Evolutionary conservation across 139 green algal genomes (phyloP).

Genomic region (Diplosphaera chodatii): DNA sequence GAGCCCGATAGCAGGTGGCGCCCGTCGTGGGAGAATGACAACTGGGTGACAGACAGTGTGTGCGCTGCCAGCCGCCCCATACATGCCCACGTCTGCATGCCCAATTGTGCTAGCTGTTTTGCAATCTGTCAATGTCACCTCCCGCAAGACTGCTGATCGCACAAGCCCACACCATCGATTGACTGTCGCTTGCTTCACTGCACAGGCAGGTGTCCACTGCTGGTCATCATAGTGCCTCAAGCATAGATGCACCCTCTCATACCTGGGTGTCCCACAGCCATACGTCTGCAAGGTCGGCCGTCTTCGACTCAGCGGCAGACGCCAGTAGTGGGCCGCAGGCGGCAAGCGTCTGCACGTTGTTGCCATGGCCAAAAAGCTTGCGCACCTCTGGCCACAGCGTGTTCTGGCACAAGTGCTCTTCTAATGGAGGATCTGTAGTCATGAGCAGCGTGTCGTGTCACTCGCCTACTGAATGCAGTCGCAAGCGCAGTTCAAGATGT

Average conservation of each 20-base stretch:
- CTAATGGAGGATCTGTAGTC: conserved; percentile 66
- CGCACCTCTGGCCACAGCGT: conserved; percentile 85
- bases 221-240: too few relatives aligned
- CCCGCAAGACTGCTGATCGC: too few relatives aligned
- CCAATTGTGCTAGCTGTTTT: too few relatives aligned
- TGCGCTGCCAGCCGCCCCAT: conserved; percentile 50
- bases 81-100: neutral
- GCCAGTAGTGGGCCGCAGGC: conserved; percentile 53
- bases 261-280: conserved; percentile 67
- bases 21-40: conserved; percentile 72
- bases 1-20: conserved; percentile 52
- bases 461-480: too few relatives aligned
- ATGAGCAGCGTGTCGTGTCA: too few relatives aligned
- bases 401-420: conserved; percentile 89
- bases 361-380: conserved; percentile 97
- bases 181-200: too few relatives aligned
- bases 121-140: too few relatives aligned
- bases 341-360: conserved; percentile 74
- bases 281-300: conserved; percentile 45
- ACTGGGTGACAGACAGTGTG: conserved; percentile 87
- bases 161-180: too few relatives aligned
- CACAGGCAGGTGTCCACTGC: too few relatives aligned
- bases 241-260: too few relatives aligned
- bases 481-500: too few relatives aligned
- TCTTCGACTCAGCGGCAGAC: conserved; percentile 35